Evolutionary conservation across 495 filamentous ascomycete genomes (phyloP).

Genomic region (Penicillium flavigenum): DNA sequence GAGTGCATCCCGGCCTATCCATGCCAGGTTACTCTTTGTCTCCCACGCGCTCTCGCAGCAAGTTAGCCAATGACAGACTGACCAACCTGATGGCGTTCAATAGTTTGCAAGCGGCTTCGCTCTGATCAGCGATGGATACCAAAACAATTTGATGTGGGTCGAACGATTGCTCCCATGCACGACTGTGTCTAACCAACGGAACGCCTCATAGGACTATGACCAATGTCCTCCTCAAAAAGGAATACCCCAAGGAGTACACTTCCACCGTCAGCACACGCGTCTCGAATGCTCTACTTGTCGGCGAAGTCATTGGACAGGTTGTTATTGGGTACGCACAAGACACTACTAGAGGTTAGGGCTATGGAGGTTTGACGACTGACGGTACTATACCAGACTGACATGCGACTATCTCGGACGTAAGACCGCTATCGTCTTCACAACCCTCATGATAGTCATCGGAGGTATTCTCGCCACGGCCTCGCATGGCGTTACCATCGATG

Average conservation of each 20-base stretch:
- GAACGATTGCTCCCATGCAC: background rate
- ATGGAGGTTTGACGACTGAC: background rate
- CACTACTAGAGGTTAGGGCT: background rate
- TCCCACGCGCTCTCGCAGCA: no score
- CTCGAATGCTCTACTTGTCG: slow-evolving; percentile 54
- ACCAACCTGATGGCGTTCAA: background rate
- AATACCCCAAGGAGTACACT: slow-evolving; percentile 49
- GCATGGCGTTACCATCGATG: slow-evolving; percentile 45
- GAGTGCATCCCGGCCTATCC: slow-evolving; percentile 10
- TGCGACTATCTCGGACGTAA: slow-evolving; percentile 56
- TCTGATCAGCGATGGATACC: slow-evolving; percentile 54
- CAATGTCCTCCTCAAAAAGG: slow-evolving; percentile 49
- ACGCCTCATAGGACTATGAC: slow-evolving; percentile 44
- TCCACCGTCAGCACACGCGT: slow-evolving; percentile 47
- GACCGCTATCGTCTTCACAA: slow-evolving; percentile 51
- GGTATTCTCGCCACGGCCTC: slow-evolving; percentile 52
- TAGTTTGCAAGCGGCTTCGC: slow-evolving; percentile 50
- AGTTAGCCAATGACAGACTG: background rate
- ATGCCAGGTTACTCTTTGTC: background rate
- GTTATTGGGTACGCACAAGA: slow-evolving; percentile 37
- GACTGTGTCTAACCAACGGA: background rate
- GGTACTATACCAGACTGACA: slow-evolving; percentile 31
- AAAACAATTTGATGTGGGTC: slow-evolving; percentile 50
- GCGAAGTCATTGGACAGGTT: slow-evolving; percentile 53
- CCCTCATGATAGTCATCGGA: slow-evolving; percentile 52